Conservation (phyloP, 257 asterid genomes). For the Henckelia pumila region DNA sequence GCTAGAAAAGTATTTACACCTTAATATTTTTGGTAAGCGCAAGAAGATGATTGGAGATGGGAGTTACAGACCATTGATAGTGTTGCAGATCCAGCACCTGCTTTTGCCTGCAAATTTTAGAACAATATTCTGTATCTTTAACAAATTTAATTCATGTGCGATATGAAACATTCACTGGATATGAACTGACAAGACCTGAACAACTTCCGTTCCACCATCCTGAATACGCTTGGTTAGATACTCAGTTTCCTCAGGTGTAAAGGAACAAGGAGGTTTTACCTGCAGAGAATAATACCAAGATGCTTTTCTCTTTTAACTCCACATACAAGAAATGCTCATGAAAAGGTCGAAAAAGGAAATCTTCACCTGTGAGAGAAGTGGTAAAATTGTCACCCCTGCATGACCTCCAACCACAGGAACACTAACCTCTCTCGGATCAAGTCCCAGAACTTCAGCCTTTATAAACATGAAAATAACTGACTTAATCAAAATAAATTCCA, state of each 20-base stretch:
- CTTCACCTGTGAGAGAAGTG: constrained; percentile 84
- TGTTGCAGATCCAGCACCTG: constrained; percentile 93
- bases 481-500: not conserved
- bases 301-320: not conserved
- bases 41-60: too few species aligned
- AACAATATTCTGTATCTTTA: not conserved
- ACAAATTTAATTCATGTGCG: not conserved
- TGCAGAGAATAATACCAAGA: constrained; percentile 28
- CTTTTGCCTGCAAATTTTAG: constrained; percentile 67
- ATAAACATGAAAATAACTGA: not conserved
- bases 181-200: constrained; percentile 43
- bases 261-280: constrained; percentile 86
- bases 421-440: constrained; percentile 80
- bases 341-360: not conserved
- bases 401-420: constrained; percentile 97
- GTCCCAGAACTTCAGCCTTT: constrained; percentile 91
- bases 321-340: not conserved
- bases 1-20: not conserved
- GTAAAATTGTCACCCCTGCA: constrained; percentile 91
- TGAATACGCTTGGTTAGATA: constrained; percentile 85
- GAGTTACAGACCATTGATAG: constrained; percentile 64
- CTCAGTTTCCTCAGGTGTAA: constrained; percentile 71
- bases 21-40: not conserved
- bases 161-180: not conserved
- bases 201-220: constrained; percentile 94